Conservation (phyloP, 805 yeast species). For the Candida ficus region DNA sequence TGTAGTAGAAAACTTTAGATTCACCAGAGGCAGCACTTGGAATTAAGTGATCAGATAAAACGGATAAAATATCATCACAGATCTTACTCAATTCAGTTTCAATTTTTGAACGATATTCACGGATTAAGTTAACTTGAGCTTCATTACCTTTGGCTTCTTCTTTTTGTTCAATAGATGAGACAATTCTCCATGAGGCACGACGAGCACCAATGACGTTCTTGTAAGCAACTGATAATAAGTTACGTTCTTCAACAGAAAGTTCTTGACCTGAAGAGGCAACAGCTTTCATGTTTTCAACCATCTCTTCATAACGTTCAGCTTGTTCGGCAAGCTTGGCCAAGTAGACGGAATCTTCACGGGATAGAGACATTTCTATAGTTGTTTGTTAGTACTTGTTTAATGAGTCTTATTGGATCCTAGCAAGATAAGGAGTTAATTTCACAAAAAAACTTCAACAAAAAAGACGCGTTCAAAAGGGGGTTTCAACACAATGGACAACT, state of each 20-base stretch:
- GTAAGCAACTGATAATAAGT: constrained; percentile 93
- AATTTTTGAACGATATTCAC: constrained; percentile 91
- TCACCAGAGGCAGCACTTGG: constrained; percentile 96
- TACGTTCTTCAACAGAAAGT: constrained; percentile 95
- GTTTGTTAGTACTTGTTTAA: background rate
- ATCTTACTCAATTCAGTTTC: constrained; percentile 89
- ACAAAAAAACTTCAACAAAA: background rate
- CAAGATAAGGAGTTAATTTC: background rate
- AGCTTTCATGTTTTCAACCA: constrained; percentile 97
- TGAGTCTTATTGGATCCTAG: background rate
- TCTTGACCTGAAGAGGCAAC: constrained; percentile 96
- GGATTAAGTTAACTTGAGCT: constrained; percentile 81
- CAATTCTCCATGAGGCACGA: constrained; percentile 99
- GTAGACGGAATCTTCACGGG: constrained; percentile 97
- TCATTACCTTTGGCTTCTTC: constrained; percentile 96
- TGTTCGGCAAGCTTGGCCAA: constrained; percentile 98
- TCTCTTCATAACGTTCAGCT: constrained; percentile 99
- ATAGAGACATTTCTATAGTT: constrained; percentile 48
- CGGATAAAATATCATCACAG: constrained; percentile 89
- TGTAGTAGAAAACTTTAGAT: constrained; percentile 95
- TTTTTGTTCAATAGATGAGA: constrained; percentile 95
- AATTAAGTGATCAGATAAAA: constrained; percentile 83
- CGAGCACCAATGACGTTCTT: constrained; percentile 98
- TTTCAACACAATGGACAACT: no score
- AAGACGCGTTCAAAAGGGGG: background rate